Evolutionary conservation across 179 eudicot genomes (phyloP).

Genomic region (Dionaea muscipula): DNA sequence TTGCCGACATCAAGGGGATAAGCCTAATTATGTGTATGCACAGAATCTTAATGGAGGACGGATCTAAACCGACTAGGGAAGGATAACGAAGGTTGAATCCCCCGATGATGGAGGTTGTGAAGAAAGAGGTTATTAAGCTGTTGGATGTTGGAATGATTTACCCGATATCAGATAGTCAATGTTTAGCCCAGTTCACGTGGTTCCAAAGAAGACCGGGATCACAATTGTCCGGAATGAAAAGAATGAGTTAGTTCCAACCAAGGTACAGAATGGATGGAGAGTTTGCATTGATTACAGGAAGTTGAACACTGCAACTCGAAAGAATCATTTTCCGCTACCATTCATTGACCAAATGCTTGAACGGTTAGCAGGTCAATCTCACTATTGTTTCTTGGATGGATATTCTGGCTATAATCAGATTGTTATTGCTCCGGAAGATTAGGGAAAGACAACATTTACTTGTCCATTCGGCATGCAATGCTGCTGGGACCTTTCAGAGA

Average conservation of each 20-base stretch:
- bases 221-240: neutral
- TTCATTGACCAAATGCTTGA: neutral
- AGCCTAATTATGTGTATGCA: neutral
- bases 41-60: neutral
- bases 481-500: neutral
- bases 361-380: neutral
- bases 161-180: neutral
- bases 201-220: neutral
- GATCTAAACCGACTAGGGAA: neutral
- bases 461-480: neutral
- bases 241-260: neutral
- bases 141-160: neutral
- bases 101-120: neutral
- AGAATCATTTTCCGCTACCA: neutral
- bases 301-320: neutral
- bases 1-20: neutral
- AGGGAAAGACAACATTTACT: neutral
- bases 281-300: neutral
- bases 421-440: neutral
- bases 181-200: neutral
- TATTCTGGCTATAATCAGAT: neutral
- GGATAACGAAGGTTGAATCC: neutral
- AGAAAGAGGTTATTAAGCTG: neutral
- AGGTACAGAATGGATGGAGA: neutral
- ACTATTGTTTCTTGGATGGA: neutral